Evolutionary conservation across 805 yeast genomes (phyloP), one percentile per base, ranked within the genome.

Genomic region (Kluyveromyces dobzhanskii): DNA sequence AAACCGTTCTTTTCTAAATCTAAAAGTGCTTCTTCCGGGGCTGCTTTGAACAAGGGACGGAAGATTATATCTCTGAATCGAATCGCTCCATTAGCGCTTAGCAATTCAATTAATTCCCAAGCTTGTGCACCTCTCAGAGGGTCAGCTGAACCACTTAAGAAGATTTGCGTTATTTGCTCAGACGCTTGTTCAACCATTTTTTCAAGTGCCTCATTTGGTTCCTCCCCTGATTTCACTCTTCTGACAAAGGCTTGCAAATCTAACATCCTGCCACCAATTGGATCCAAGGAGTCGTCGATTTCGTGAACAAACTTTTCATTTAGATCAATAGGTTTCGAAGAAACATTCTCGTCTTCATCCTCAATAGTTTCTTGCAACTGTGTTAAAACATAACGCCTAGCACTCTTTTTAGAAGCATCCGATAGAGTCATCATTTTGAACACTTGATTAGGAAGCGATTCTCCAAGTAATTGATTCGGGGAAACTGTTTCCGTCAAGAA

Each of bases 221-320:
- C 56, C 56, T 92, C 98, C 5, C 98, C 98, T 1, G 90, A 77
- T 50, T 78, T 78, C 13, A 92, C 74, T 37, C 97, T 80, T 55
- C 97, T 74, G 1, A 82, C 82, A 61, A 85, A 87, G 21, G 90
- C 80, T 60, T 92, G 96, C 37, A 92, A 67, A 58, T 92, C 98
- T 32, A 87, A 69, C 88, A 90, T 83, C 45, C 98, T 76, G 30
- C 98, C 98, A 16, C 98, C 98, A 19, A 92, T 62, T 10, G 95
- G 94, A 19, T 66, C 75, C 25, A 88, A 62, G 24, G 79, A 71
- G 4, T 64, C 60, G 17, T 75, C 79, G 17, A 87, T 66, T 8
- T 67, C 69, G 2, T 53, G 44, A 10, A 49, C 44, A 4, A 57
- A 44, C 17, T 49, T 47, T 4, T 49, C 49, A 18, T 44, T 27